Evolutionary conservation across 495 filamentous ascomycete species (phyloP), one percentile per base, ranked within the genome.

Genomic region (Aspergillus campestris): DNA sequence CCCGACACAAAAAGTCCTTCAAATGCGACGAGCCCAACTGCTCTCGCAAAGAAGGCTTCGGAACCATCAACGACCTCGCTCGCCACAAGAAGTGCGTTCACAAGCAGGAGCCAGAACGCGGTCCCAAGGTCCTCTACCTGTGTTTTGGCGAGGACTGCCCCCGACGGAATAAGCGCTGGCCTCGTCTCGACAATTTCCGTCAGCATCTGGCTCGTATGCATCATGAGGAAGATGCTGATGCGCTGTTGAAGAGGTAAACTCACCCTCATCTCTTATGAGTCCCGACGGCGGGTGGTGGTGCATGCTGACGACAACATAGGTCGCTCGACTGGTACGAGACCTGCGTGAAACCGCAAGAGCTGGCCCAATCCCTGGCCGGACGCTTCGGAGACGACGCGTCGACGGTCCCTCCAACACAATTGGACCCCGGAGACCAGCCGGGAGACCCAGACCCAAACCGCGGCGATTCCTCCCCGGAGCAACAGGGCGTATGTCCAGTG

Each of bases 161-260:
- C 27, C 79, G 74, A 14, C 81, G 78, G 42, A 67, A 74, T 12
- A 96, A 96, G 65, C 69, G 74, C 35, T 96, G 91, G 87, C 89
- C 87, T 8, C 79, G 92, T 7, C 62, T 84, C 41, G 92, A 98
- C 61, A 98, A 98, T 52, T 98, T 96, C 64, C 82, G 81, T 56
- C 82, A 85, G 45, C 92, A 98, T 54, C 71, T 94, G 36, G 75
- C 73, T 45, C 79, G 85, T n/a, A 83, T 92, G 57, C 91, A 98
- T 64, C 57, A 61, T 14, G 70, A 75, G 4, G 66, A 75, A 30
- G 69, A 82, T 48, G 53, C 73, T 3, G 70, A 76, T 5, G 50
- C 60, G 10, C 71, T 84, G 15, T 59, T 80, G 39, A 66, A 66
- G 43, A 73, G 59, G 84, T 84, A 65, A 56, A 71, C 28, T 30